Percentiles rank a stretch among this genome's conserved stretches.
phyloP scores from a whole-genome alignment of 2,329 filamentous ascomycete genomes.

The Escovopsis sp. region DNA sequence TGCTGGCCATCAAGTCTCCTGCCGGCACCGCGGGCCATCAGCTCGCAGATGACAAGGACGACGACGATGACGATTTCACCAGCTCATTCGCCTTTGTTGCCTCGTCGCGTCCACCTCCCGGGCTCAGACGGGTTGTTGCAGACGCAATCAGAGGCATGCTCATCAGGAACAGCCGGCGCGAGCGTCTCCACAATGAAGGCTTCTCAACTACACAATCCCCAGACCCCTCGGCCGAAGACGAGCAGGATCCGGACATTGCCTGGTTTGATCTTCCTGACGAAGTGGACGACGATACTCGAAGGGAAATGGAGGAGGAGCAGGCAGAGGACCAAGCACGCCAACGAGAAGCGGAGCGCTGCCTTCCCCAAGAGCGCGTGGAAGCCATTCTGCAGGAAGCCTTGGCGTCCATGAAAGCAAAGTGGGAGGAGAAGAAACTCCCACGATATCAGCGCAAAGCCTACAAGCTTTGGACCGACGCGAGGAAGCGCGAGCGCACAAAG shows the following conservation, averaged over 20 bases:
- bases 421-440: conserved; percentile 44
- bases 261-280: conserved; percentile 14
- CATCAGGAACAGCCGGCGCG: conserved; percentile 11
- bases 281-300: conserved; percentile 40
- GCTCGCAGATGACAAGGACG: neutral
- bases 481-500: conserved; percentile 21
- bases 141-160: conserved; percentile 27
- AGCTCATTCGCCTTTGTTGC: conserved; percentile 12
- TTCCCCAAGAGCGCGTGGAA: conserved; percentile 33
- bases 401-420: conserved; percentile 33
- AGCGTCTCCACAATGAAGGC: conserved; percentile 6
- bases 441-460: conserved; percentile 42
- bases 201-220: conserved; percentile 7
- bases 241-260: conserved; percentile 29
- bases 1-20: conserved; percentile 11
- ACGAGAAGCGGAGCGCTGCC: conserved; percentile 6
- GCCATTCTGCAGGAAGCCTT: conserved; percentile 40
- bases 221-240: conserved; percentile 11
- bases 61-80: conserved; percentile 8
- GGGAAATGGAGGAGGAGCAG: conserved; percentile 41
- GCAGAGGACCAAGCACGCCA: conserved; percentile 8
- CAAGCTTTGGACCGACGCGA: conserved; percentile 45
- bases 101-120: conserved; percentile 20
- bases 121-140: conserved; percentile 29
- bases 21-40: conserved; percentile 8